These are phyloP conservation scores for Fusarium nelsonii DNA, from an alignment of 2,329 filamentous ascomycete species.

Conservation along the genomic window DNA sequence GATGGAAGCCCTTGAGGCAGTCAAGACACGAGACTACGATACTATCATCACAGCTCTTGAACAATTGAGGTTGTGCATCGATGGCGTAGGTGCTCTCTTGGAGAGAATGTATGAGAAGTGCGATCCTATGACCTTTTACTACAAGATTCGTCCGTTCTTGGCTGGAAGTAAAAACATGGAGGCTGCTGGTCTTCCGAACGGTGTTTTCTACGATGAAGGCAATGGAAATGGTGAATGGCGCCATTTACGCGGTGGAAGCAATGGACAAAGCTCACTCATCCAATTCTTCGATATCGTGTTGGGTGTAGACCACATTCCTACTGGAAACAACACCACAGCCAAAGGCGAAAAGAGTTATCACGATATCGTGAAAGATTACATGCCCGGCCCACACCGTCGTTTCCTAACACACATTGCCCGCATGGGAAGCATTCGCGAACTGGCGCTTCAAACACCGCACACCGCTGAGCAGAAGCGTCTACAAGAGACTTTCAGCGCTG, in stretches of 20 bases:
- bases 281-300: constrained; percentile 93
- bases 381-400: constrained; percentile 84
- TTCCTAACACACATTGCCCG: constrained; percentile 79
- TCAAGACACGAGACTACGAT: constrained; percentile 69
- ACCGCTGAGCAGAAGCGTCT: constrained; percentile 64
- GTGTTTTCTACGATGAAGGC: constrained; percentile 86
- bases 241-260: constrained; percentile 89
- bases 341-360: constrained; percentile 58
- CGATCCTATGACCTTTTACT: constrained; percentile 88
- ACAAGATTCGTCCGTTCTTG: constrained; percentile 87
- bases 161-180: constrained; percentile 95
- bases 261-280: constrained; percentile 91
- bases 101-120: constrained; percentile 91
- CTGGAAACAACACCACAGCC: constrained; percentile 50
- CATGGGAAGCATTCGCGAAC: constrained; percentile 80
- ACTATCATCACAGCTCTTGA: constrained; percentile 74
- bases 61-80: constrained; percentile 74
- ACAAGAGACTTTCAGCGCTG: constrained; percentile 72
- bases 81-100: constrained; percentile 75
- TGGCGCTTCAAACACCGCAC: constrained; percentile 67
- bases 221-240: constrained; percentile 75
- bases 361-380: constrained; percentile 84
- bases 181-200: constrained; percentile 82
- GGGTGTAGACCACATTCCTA: constrained; percentile 78
- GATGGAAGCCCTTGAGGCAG: constrained; percentile 79